These are phyloP conservation scores for Vitis hybrid DNA, from an alignment of 177 flowering plant genomes.

Conservation along the genomic window DNA sequence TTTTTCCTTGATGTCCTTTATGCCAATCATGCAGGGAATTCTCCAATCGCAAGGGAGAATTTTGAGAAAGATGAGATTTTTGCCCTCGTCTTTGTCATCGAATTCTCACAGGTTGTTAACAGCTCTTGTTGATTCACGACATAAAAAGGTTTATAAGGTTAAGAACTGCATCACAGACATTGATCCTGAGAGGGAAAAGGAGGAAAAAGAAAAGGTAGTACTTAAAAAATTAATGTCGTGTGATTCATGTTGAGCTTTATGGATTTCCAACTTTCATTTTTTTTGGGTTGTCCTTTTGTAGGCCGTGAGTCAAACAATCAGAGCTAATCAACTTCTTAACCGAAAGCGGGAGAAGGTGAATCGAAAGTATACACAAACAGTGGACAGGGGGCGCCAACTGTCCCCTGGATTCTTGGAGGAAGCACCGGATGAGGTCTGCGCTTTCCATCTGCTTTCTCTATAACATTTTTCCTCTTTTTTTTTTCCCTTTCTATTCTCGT, in stretches of 20 bases:
- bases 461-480: background rate
- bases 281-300: conserved; percentile 18
- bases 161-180: conserved; percentile 92
- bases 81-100: conserved; percentile 92
- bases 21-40: conserved; percentile 60
- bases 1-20: background rate
- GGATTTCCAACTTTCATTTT: conserved; percentile 3
- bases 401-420: too few species aligned
- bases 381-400: too few species aligned
- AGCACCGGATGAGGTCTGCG: too few species aligned
- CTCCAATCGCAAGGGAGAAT: conserved; percentile 96
- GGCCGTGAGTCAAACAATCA: conserved; percentile 87
- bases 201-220: conserved; percentile 89
- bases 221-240: background rate
- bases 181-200: conserved; percentile 98
- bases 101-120: conserved; percentile 92
- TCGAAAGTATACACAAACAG: conserved; percentile 60
- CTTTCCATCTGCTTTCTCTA: background rate
- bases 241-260: background rate
- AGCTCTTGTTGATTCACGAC: conserved; percentile 93
- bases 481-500: too few species aligned
- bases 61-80: conserved; percentile 86
- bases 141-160: conserved; percentile 91
- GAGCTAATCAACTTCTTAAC: conserved; percentile 77
- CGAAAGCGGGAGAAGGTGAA: conserved; percentile 83